Evolutionary conservation across 2,329 filamentous ascomycete genomes (phyloP), one percentile per base, ranked within the genome.

Genomic region (Emmonsiellopsis sp.): DNA sequence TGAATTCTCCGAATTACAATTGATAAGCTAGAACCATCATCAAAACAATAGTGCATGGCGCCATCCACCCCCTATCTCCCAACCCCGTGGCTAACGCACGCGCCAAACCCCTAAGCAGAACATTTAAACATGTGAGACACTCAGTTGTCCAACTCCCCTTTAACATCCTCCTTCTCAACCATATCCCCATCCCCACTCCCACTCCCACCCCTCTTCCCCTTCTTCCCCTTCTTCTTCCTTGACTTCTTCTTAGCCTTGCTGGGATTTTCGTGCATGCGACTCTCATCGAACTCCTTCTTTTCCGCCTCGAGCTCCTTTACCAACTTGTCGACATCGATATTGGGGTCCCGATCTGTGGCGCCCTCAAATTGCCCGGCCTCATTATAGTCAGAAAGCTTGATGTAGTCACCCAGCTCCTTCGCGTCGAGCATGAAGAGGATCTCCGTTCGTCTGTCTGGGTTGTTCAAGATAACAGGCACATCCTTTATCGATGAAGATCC

Each of bases 401-500:
- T 40, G 31, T 49, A 49, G 30, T 40, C 47, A 6, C 47, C 47
- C 38, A 49, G 47, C 4, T 53, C 42, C 8, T 48, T 16, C 4
- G 56, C 54, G 1, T 32, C 44, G 7, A 53, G 26, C 59, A 63
- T 63, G 50, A 60, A 61, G n/a, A 63, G 42, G 13, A 60, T 40
- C 3, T 60, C 53, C 5, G 26, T 13, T 8, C 35, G 31, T 10
- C 51, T 37, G 7, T 13, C 15, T 1, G 45, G 32, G 5, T 52
- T 42, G 0, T 48, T 31, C 30, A 54, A 38, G 9, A 57, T n/a
- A 15, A 51, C 9, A 9, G 45, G 44, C 6, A 37, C 32, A 6
- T 63, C 50, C 1, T 26, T 16, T 20, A 45, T 32, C 3, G 51
- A 37, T 1, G 59, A 62, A 15, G 58, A 31, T 2, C 62, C 61